Conservation (phyloP, 2,329 filamentous ascomycete genomes). For the Myriosclerotinia curreyana region DNA sequence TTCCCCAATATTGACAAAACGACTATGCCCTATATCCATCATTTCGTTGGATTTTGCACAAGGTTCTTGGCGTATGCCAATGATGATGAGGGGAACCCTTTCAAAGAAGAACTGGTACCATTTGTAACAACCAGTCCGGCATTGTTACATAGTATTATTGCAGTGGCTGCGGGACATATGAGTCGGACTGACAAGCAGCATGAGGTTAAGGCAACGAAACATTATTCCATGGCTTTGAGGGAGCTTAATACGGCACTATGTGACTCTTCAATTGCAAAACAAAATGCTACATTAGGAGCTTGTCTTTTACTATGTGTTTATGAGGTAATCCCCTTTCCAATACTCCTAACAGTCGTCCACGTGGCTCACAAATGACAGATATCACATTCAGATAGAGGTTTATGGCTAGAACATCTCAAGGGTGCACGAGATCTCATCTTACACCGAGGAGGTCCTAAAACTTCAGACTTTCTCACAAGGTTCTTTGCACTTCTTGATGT, state of each 20-base stretch:
- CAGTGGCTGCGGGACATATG: slow-evolving; percentile 37
- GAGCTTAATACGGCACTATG: slow-evolving; percentile 33
- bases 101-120: slow-evolving; percentile 35
- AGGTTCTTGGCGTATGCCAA: slow-evolving; percentile 37
- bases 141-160: slow-evolving; percentile 36
- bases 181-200: slow-evolving; percentile 33
- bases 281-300: slow-evolving; percentile 35
- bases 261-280: slow-evolving; percentile 31
- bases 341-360: not conserved
- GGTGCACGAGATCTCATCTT: slow-evolving; percentile 37
- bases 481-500: slow-evolving; percentile 38
- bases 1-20: slow-evolving; percentile 34
- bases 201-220: slow-evolving; percentile 31
- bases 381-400: slow-evolving; percentile 33
- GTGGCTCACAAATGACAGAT: slow-evolving; percentile 30
- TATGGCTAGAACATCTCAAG: slow-evolving; percentile 37
- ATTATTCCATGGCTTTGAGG: slow-evolving; percentile 35
- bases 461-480: slow-evolving; percentile 34
- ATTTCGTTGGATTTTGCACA: slow-evolving; percentile 37
- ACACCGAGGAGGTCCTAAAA: slow-evolving; percentile 35
- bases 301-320: slow-evolving; percentile 38
- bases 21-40: slow-evolving; percentile 37
- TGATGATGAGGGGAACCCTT: slow-evolving; percentile 37
- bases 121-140: slow-evolving; percentile 33
- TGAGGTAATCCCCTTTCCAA: slow-evolving; percentile 29